Evolutionary conservation across 805 yeast species (phyloP), one percentile per base, ranked within the genome.

Genomic region (Metschnikowia arizonensis): DNA sequence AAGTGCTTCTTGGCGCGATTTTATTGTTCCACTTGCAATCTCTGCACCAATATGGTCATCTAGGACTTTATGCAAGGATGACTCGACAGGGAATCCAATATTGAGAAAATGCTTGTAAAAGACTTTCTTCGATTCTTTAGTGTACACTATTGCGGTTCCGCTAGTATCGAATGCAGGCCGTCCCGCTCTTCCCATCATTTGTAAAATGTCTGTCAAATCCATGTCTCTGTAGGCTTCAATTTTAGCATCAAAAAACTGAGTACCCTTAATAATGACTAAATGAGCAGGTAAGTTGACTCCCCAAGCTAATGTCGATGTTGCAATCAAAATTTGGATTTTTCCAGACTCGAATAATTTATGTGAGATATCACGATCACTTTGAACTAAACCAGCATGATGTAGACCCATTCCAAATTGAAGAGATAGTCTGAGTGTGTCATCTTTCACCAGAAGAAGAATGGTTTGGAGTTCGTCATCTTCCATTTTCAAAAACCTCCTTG

Each of bases 181-280:
- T 38, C 91, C 91, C 0, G 91, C 91, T 60, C 91, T 69, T 32
- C 91, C 91, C 88, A 83, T 83, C 89, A 83, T 84, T 61, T 83
- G 93, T 9, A 85, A 63, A 42, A 85, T 84, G 63, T 85, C 93
- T 0, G 91, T 85, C 56, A 85, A 72, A 58, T 85, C 91, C 91
- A 85, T 85, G 57, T 85, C 91, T 53, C 78, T 73, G 48, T 74
- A 67, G 44, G 67, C 74, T 18, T 74, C 74, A 17, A 72, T 74
- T 33, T 54, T 54, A 11, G 58, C 50, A 15, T 59, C 62, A 77
- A 83, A 85, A 42, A 77, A 72, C 53, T 76, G 80, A 0, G 93
- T 85, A 24, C 91, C 91, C 62, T 85, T 85, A 53, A 85, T 82
- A 35, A 85, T 78, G 7, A 53, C 58, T 46, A 53, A 44, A 23